phyloP scores from a whole-genome alignment of 176 grass and related monocot species.

The Calamus simplicifolius region DNA sequence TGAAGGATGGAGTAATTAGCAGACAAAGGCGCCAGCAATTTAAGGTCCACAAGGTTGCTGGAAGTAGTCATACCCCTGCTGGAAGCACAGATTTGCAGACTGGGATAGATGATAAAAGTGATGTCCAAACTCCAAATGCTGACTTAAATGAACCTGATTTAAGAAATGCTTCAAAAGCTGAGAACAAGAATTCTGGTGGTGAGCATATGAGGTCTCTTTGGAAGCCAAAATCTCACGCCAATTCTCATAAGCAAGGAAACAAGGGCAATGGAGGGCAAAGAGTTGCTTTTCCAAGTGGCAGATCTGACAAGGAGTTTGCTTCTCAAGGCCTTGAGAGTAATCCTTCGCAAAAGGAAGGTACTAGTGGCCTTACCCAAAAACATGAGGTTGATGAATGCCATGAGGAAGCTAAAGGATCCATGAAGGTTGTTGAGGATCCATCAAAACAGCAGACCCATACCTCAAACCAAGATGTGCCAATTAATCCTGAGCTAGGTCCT shows the following conservation, averaged over 20 bases:
- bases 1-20: conserved; percentile 36
- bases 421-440: not conserved
- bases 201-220: conserved; percentile 43
- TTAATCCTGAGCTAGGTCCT: conserved; percentile 13
- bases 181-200: conserved; percentile 31
- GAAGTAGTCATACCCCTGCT: conserved; percentile 26
- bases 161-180: conserved; percentile 34
- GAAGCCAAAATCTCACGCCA: conserved; percentile 66
- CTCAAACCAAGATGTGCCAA: not conserved
- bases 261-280: conserved; percentile 25
- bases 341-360: not conserved
- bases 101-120: conserved; percentile 28
- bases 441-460: conserved; percentile 15
- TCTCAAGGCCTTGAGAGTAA: not conserved
- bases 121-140: conserved; percentile 3
- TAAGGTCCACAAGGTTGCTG: conserved; percentile 42
- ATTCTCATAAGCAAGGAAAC: conserved; percentile 34
- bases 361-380: not conserved
- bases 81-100: conserved; percentile 29
- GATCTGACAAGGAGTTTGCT: conserved; percentile 12
- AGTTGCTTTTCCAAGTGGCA: not conserved
- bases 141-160: conserved; percentile 32
- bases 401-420: not conserved
- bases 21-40: conserved; percentile 43
- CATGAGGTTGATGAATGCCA: not conserved